Evolutionary conservation across 108 stramenopile genomes (phyloP), one percentile per base, ranked within the genome.

Genomic region (Skeletonema tropicum): DNA sequence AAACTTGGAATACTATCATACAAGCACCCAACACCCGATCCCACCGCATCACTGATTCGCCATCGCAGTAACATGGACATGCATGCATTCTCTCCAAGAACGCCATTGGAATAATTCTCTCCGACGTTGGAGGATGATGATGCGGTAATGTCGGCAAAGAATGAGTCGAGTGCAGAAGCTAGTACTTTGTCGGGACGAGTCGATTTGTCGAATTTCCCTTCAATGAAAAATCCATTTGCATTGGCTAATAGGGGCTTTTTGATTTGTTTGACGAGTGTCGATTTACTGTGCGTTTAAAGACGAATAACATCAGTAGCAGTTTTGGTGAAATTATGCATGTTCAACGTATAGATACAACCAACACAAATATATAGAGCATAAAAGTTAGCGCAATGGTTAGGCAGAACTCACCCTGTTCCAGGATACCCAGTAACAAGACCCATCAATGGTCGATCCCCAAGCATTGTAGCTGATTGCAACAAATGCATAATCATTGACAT

Each of bases 401-500:
- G 4, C 5, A 13, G n/a, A 2, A 12, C 74, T 57, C 42, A 74
- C 74, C 75, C 75, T 26, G 75, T 64, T 5, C 75, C 75, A 57
- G 75, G 61, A 42, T 68, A 68, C 10, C 75, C 75, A n/a, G 75
- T 30, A 57, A 76, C 70, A 10, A 39, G 63, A 23, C 68, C 75
- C 60, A 76, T 69, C 35, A 68, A 60, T 8, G 75, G 68, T 52
- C 64, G 75, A 29, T 76, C 55, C n/a, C 68, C 68, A 13, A 61
- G 6, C 29, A 69, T 49, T 17, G 63, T 38, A n/a, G 45, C 36
- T 19, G 58, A 63, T 35, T 76, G 68, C 49, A 70, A 55, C 38
- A 70, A 14, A 64, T 76, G 75, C 68, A 42, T 39, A 7, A 76
- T 45, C 61, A 76, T 76, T 21, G 67, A 62, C 68, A 70, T 64